Conservation (phyloP, 2,329 filamentous ascomycete genomes). For the Metarhizium rileyi region DNA sequence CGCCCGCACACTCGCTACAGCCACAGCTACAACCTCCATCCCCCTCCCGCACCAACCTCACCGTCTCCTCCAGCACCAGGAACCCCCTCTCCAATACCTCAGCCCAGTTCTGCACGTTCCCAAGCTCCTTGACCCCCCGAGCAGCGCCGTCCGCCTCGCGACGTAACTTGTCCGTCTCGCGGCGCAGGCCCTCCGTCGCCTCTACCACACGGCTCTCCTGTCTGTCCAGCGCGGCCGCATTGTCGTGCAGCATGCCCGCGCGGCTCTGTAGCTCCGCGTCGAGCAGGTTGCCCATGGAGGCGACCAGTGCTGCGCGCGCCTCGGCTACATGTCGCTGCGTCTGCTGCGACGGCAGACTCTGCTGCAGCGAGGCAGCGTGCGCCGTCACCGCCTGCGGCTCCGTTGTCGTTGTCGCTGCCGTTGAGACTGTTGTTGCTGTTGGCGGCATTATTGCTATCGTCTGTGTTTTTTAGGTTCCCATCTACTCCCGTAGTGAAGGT, state of each 20-base stretch:
- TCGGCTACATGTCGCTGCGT: constrained; percentile 41
- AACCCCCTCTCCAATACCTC: constrained; percentile 68
- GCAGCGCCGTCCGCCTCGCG: constrained; percentile 53
- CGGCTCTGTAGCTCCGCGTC: constrained; percentile 59
- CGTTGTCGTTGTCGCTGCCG: background rate
- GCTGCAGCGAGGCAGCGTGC: constrained; percentile 17
- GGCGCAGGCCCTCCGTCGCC: constrained; percentile 48
- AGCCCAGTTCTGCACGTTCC: constrained; percentile 79
- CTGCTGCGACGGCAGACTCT: constrained; percentile 30
- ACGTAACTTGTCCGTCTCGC: constrained; percentile 56
- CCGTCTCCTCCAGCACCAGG: constrained; percentile 53
- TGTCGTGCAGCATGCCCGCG: constrained; percentile 59
- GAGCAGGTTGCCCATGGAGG: constrained; percentile 58
- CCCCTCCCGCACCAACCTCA: constrained; percentile 37
- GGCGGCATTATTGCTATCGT: too few relatives aligned
- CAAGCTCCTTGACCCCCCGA: constrained; percentile 63
- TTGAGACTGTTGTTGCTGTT: background rate
- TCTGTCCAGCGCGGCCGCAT: constrained; percentile 51
- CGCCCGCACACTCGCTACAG: constrained; percentile 27
- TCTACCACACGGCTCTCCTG: constrained; percentile 58
- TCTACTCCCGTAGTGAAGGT: too few relatives aligned
- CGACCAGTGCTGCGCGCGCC: constrained; percentile 49
- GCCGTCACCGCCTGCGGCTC: constrained; percentile 3
- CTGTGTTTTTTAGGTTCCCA: too few relatives aligned
- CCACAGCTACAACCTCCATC: constrained; percentile 22